These are phyloP conservation scores for Parachlorella kessleri DNA, from an alignment of 139 green algal genomes.

Conservation along the genomic window DNA sequence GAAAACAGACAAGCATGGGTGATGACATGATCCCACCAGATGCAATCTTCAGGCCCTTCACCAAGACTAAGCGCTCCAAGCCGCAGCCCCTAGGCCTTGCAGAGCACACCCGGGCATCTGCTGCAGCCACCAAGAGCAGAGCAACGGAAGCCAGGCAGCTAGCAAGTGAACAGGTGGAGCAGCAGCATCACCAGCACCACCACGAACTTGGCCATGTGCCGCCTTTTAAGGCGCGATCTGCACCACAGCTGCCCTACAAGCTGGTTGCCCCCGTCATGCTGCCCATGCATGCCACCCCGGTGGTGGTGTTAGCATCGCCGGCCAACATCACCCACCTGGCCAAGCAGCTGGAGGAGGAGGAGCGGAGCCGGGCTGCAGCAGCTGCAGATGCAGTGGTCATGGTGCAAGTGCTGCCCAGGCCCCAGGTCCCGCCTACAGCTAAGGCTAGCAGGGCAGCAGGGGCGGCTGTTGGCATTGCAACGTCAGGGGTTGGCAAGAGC, in stretches of 20 bases:
- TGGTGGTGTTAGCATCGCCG: neutral
- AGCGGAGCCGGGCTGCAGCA: conserved; percentile 4
- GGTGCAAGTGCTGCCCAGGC: neutral
- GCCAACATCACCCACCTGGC: neutral
- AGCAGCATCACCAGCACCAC: neutral
- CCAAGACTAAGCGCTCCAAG: neutral
- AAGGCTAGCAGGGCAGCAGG: neutral
- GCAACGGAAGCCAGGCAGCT: neutral
- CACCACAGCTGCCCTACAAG: neutral
- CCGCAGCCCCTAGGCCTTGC: neutral
- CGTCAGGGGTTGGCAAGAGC: neutral
- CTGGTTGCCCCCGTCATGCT: neutral
- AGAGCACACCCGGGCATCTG: neutral
- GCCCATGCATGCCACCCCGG: too few relatives aligned
- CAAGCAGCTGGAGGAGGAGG: conserved; percentile 26
- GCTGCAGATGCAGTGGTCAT: conserved; percentile 3
- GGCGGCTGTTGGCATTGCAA: neutral
- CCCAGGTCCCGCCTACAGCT: too few relatives aligned
- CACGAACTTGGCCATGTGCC: neutral
- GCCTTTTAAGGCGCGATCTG: neutral
- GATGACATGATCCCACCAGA: conserved; percentile 18
- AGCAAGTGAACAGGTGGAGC: neutral
- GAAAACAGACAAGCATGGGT: neutral
- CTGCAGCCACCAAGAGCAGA: neutral
- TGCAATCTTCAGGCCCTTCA: neutral